These are phyloP conservation scores for Microascus cirrosus DNA, from an alignment of 2,329 filamentous ascomycete genomes.

Conservation along the genomic window DNA sequence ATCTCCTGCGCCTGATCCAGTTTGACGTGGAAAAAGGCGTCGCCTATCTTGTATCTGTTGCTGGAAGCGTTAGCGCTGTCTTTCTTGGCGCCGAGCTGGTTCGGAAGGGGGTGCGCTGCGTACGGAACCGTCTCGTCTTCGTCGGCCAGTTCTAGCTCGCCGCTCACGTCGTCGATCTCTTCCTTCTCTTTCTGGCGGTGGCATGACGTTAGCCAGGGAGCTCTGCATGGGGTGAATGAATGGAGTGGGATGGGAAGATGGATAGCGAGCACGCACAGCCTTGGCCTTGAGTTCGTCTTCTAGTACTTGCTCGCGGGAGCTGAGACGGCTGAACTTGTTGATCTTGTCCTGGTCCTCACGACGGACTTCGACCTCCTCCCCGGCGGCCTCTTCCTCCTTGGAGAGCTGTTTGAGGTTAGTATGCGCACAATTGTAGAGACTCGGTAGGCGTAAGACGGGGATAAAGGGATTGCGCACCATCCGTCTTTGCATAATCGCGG, in stretches of 20 bases:
- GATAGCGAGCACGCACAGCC: conserved; percentile 44
- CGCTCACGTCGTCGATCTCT: conserved; percentile 85
- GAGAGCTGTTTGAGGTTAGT: conserved; percentile 52
- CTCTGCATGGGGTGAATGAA: neutral
- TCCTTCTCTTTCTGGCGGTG: conserved; percentile 87
- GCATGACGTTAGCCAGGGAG: neutral
- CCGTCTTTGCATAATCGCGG: conserved; percentile 43
- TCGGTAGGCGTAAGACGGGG: neutral
- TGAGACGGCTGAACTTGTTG: conserved; percentile 91
- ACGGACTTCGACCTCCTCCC: conserved; percentile 84
- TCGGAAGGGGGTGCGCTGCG: conserved; percentile 18
- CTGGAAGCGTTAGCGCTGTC: conserved; percentile 7
- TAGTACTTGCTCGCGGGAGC: conserved; percentile 69
- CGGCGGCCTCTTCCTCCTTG: conserved; percentile 71
- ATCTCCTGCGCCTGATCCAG: conserved; percentile 80
- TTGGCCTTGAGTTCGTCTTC: conserved; percentile 75
- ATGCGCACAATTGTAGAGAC: conserved; percentile 7
- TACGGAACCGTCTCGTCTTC: conserved; percentile 91
- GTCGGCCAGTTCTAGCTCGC: conserved; percentile 85
- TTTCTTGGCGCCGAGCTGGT: neutral
- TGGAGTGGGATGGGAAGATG: neutral
- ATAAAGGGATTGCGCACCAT: conserved; percentile 33
- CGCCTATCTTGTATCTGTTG: conserved; percentile 85
- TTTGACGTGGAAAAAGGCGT: conserved; percentile 83
- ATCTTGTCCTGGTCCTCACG: conserved; percentile 98